Percentiles rank a stretch among this genome's conserved stretches.
phyloP scores from a whole-genome alignment of 495 filamentous ascomycete genomes.

The Astrothelium macrocarpum region DNA sequence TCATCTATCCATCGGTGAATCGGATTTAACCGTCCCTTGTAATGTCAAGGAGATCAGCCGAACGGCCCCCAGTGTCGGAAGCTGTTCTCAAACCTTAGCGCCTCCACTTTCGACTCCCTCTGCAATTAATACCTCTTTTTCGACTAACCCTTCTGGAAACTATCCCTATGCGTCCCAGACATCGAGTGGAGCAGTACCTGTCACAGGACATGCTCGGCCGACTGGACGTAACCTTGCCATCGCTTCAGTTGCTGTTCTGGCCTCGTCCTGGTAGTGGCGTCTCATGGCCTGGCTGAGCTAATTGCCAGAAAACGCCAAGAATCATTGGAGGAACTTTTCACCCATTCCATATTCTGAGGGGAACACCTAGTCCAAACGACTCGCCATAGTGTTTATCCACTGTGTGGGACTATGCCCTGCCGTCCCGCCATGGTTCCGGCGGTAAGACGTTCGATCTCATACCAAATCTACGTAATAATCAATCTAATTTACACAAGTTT shows the following conservation, averaged over 20 bases:
- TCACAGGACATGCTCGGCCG: not conserved
- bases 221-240: not conserved
- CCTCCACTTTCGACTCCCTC: not conserved
- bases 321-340: not conserved
- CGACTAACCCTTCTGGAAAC: not conserved
- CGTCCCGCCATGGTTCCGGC: not conserved
- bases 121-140: not conserved
- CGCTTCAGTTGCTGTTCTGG: not conserved
- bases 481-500: not conserved
- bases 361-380: not conserved
- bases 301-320: not conserved
- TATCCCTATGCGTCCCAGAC: not conserved
- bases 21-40: not conserved
- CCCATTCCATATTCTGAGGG: not conserved
- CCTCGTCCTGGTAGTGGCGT: not conserved
- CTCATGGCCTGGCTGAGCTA: not conserved
- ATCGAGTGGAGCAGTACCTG: not conserved
- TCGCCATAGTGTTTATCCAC: not conserved
- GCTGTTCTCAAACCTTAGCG: not conserved
- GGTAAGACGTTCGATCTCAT: not conserved
- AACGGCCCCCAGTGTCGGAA: not conserved
- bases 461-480: not conserved
- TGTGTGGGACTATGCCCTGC: not conserved
- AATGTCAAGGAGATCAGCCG: not conserved
- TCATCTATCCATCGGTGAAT: too few relatives aligned